phyloP scores from a whole-genome alignment of 768 basidiomycete genomes.

The Kwoniella sp. region DNA sequence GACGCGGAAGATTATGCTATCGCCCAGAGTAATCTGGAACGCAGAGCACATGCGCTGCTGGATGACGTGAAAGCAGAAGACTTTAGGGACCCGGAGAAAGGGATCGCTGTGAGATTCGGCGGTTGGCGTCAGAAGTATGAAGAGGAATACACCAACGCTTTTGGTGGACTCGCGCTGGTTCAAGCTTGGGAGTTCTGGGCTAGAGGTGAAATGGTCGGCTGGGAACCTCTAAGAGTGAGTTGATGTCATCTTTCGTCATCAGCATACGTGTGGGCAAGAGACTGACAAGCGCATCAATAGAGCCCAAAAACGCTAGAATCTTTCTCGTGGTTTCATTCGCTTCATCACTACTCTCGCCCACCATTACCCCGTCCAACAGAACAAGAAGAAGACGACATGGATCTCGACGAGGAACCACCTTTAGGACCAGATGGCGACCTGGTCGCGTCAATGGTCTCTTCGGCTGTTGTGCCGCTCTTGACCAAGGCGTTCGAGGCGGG shows the following conservation, averaged over 20 bases:
- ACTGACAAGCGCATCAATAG: background rate
- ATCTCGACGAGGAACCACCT: slow-evolving; percentile 62
- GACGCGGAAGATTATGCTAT: slow-evolving; percentile 71
- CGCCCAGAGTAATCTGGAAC: slow-evolving; percentile 65
- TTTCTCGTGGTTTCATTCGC: slow-evolving; percentile 78
- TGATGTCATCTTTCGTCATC: background rate
- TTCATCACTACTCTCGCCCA: slow-evolving; percentile 70
- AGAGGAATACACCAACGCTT: slow-evolving; percentile 84
- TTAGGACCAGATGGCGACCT: slow-evolving; percentile 83
- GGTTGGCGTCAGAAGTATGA: slow-evolving; percentile 75
- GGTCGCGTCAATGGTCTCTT: slow-evolving; percentile 83
- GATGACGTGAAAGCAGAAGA: slow-evolving; percentile 81
- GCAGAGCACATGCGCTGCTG: slow-evolving; percentile 65
- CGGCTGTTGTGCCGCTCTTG: slow-evolving; percentile 74
- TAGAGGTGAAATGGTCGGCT: slow-evolving; percentile 79
- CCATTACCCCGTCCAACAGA: slow-evolving; percentile 12
- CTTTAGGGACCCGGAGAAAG: slow-evolving; percentile 76
- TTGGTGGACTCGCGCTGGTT: slow-evolving; percentile 82
- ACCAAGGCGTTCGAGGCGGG: slow-evolving; percentile 76
- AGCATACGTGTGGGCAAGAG: background rate
- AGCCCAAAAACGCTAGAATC: slow-evolving; percentile 62
- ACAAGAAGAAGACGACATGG: slow-evolving; percentile 52
- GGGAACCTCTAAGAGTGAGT: slow-evolving; percentile 81
- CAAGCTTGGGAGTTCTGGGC: slow-evolving; percentile 95
- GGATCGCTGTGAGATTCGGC: slow-evolving; percentile 67